These are phyloP conservation scores for Colletotrichum horii DNA, from an alignment of 2,329 filamentous ascomycete species.

Conservation along the genomic window DNA sequence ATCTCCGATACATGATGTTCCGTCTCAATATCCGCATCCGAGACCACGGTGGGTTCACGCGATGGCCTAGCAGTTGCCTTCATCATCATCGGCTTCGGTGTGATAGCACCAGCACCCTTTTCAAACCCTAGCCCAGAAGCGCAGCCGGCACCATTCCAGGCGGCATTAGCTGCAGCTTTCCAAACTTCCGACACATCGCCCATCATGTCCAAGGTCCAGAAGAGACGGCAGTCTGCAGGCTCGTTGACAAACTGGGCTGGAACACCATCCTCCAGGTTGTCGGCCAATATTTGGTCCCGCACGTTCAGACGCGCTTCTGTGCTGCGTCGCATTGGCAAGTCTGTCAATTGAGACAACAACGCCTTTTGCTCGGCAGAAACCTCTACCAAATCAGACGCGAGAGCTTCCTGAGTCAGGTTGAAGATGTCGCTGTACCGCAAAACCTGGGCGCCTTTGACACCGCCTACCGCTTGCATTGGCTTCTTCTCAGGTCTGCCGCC, in stretches of 20 bases:
- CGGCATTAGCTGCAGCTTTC: slow-evolving; percentile 46
- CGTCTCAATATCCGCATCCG: background rate
- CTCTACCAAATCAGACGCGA: slow-evolving; percentile 1
- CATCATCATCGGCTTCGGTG: background rate
- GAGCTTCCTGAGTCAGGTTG: background rate
- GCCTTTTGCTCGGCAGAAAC: slow-evolving; percentile 31
- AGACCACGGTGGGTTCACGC: background rate
- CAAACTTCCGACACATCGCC: slow-evolving; percentile 50
- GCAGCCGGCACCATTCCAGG: slow-evolving; percentile 44
- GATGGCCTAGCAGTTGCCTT: background rate
- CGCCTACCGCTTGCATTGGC: slow-evolving; percentile 48
- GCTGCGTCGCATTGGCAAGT: slow-evolving; percentile 35
- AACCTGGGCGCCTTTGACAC: slow-evolving; percentile 49
- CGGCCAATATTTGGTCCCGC: slow-evolving; percentile 41
- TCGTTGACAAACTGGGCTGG: slow-evolving; percentile 55
- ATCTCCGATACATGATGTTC: background rate
- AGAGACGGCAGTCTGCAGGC: slow-evolving; percentile 55
- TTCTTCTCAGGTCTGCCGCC: slow-evolving; percentile 32
- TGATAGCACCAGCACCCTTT: background rate
- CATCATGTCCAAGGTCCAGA: slow-evolving; percentile 53
- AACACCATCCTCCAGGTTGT: slow-evolving; percentile 39
- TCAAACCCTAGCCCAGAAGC: slow-evolving; percentile 14
- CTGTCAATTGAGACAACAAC: slow-evolving; percentile 33
- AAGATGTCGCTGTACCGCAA: slow-evolving; percentile 34
- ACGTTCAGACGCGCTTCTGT: slow-evolving; percentile 39